phyloP scores from a whole-genome alignment of 495 filamentous ascomycete species.

The Collariella sp. region DNA sequence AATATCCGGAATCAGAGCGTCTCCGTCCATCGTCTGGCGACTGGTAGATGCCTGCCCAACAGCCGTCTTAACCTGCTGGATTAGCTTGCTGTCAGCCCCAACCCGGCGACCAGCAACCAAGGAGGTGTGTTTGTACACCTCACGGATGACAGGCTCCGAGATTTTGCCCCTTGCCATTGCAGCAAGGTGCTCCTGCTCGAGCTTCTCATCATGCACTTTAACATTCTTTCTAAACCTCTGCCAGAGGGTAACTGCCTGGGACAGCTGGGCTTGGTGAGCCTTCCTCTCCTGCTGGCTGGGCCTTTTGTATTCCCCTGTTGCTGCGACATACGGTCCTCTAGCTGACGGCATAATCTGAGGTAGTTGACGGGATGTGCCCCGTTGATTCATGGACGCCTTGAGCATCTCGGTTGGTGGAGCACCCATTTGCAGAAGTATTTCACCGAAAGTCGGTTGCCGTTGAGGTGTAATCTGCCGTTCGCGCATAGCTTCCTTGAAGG shows the following conservation, averaged over 20 bases:
- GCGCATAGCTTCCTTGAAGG: slow-evolving; percentile 5
- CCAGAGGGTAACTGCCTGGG: not conserved
- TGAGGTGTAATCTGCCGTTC: not conserved
- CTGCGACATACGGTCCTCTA: not conserved
- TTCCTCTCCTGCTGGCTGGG: not conserved
- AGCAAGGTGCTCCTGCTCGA: not conserved
- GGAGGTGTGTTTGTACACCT: slow-evolving; percentile 10
- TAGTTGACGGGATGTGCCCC: not conserved
- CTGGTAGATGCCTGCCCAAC: not conserved
- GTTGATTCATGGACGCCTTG: not conserved
- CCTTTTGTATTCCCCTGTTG: not conserved
- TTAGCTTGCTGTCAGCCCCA: not conserved
- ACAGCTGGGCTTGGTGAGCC: not conserved
- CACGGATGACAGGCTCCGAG: not conserved
- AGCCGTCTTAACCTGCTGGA: not conserved
- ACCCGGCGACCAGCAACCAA: slow-evolving; percentile 7
- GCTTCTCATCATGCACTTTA: not conserved
- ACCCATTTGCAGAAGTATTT: slow-evolving; percentile 9
- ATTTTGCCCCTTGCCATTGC: not conserved
- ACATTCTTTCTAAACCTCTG: not conserved
- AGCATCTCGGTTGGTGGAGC: slow-evolving; percentile 1
- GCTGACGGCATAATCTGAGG: not conserved
- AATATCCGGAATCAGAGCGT: not conserved
- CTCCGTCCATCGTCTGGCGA: not conserved
- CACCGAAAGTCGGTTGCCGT: slow-evolving; percentile 4